Conservation (phyloP, 2,329 filamentous ascomycete species). For the Harringtonia aguacate region DNA sequence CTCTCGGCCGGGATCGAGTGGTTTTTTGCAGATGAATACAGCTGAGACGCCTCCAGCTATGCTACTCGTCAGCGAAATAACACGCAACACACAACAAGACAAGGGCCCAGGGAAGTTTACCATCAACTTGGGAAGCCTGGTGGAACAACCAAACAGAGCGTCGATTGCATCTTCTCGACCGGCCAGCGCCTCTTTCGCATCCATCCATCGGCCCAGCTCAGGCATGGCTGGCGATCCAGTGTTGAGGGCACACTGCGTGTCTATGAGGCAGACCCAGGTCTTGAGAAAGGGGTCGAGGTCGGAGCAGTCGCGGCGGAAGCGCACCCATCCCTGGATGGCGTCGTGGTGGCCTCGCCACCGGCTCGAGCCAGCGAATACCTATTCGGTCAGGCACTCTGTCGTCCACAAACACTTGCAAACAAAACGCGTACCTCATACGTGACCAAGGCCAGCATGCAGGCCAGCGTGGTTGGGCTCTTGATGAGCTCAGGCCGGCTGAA, state of each 20-base stretch:
- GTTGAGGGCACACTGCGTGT: not conserved
- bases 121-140: not conserved
- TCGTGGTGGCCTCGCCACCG: not conserved
- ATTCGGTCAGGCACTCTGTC: not conserved
- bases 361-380: not conserved
- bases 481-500: not conserved
- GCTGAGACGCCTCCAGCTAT: not conserved
- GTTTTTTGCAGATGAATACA: not conserved
- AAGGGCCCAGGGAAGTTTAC: too few relatives aligned
- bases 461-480: not conserved
- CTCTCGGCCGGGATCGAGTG: not conserved
- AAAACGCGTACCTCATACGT: not conserved
- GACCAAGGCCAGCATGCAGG: not conserved
- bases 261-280: not conserved
- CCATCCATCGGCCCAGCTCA: not conserved
- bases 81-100: too few relatives aligned
- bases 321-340: not conserved
- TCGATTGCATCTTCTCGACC: not conserved
- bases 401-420: not conserved
- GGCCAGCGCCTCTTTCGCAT: not conserved
- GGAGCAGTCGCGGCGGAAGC: not conserved
- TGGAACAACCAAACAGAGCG: not conserved
- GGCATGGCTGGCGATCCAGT: not conserved
- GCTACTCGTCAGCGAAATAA: not conserved
- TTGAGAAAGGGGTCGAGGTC: not conserved